phyloP scores from a whole-genome alignment of 768 basidiomycete species.

The Aureoboletus auriporus region DNA sequence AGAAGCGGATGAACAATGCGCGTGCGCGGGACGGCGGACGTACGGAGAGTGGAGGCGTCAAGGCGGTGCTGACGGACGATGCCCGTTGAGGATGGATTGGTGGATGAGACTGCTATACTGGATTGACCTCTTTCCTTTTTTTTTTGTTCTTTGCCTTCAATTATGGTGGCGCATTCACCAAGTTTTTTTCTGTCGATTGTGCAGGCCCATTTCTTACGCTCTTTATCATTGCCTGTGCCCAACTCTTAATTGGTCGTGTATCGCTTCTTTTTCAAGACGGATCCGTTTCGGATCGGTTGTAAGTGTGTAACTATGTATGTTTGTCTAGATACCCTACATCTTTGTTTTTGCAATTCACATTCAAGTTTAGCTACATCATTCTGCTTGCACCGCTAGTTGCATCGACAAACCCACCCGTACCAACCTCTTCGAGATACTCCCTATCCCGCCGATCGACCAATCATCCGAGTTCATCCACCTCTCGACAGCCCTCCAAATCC shows the following conservation, averaged over 20 bases:
- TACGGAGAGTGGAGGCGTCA: conserved; percentile 85
- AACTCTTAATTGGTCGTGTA: conserved; percentile 22
- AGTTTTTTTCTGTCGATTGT: conserved; percentile 2
- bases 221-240: conserved; percentile 8
- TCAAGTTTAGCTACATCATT: no score
- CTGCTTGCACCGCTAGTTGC: conserved; percentile 24
- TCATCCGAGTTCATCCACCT: conserved; percentile 51
- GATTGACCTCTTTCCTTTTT: background rate
- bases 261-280: background rate
- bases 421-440: conserved; percentile 42
- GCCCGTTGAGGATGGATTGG: conserved; percentile 13
- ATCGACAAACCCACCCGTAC: conserved; percentile 47
- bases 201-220: conserved; percentile 2
- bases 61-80: conserved; percentile 56
- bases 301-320: conserved; percentile 16
- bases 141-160: conserved; percentile 2
- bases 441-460: conserved; percentile 50
- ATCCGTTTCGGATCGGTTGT: conserved; percentile 7
- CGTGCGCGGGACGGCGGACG: conserved; percentile 76
- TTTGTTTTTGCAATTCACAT: no score
- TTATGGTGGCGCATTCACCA: conserved; percentile 8
- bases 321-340: background rate
- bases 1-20: conserved; percentile 63
- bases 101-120: conserved; percentile 12
- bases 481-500: conserved; percentile 48